Base-by-base conservation (phyloP, 78 protist species). In the Monosiga brevicollis region DNA sequence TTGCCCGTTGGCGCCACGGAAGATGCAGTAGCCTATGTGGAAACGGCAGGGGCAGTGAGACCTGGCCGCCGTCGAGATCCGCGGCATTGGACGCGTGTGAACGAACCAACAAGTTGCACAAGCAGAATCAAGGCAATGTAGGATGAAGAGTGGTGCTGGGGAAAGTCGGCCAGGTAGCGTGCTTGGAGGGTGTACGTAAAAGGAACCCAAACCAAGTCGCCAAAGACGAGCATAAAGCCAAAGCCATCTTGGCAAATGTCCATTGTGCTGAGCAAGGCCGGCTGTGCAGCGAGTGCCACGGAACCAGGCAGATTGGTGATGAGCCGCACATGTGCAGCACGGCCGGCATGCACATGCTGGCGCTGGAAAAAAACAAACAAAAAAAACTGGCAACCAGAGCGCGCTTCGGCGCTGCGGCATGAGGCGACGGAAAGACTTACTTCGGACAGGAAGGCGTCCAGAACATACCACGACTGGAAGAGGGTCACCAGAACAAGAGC, bases 141-240 rank as follows among this genome's bases (percentile, higher is more conserved):
- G 76, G 26, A 35, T 20, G 70, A 20, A 54, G 9, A 20, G 32
- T 22, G 70, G 32, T 9, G 9, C 43, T 83, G 76, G 62, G 43
- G 54, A 40, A 82, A 84, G 49, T 55, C 42, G 54, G 40, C 85
- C 76, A 90, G 78, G 80, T 82, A 87, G 73, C 89, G 83, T 42
- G 82, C 78, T 79, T 87, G 89, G 79, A 90, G 73, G 26, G 89
- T 72, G 88, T 90, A 91, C n/a, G 93, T 86, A 91, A 90, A 90
- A 49, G 95, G 93, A 2, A 92, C 94, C 95, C 96, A 92, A 0
- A 90, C 86, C 25, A 90, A 77, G 82, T 91, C 95, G 25, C 93
- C 96, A 71, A 88, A 95, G 83, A 83, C 83, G n/a, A 93, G 91
- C 96, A 93, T 93, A 81, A 73, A 93, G 42, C 97, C 97, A 41